Conservation (phyloP, 2,329 filamentous ascomycete genomes). For the Microcera coccophila region DNA sequence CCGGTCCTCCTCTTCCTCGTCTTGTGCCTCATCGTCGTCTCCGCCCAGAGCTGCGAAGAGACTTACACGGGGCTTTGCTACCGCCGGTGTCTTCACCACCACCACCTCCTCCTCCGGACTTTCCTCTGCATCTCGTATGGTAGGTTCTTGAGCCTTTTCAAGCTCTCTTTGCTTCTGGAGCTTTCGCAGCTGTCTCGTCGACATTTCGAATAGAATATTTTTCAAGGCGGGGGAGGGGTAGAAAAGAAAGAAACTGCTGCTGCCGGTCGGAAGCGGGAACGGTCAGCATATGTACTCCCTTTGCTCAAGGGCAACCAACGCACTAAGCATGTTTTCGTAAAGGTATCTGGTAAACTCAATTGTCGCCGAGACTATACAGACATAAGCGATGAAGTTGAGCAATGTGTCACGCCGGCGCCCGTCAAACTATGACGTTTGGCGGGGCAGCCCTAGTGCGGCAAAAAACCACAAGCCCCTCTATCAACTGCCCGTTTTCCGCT, state of each 20-base stretch:
- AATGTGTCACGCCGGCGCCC: slow-evolving; percentile 21
- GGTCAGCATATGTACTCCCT: too few species aligned
- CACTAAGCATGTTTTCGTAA: too few species aligned
- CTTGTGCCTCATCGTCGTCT: slow-evolving; percentile 39
- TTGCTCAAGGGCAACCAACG: too few species aligned
- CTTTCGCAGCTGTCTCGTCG: slow-evolving; percentile 50
- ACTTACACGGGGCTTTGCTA: slow-evolving; percentile 40
- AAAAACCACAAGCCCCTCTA: too few species aligned
- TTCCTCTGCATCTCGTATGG: slow-evolving; percentile 20
- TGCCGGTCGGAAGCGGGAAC: too few species aligned
- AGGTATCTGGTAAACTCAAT: too few species aligned
- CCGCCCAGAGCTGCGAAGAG: slow-evolving; percentile 52
- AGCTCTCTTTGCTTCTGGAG: slow-evolving; percentile 49
- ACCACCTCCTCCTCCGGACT: slow-evolving; percentile 32
- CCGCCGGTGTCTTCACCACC: slow-evolving; percentile 8
- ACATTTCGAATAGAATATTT: slow-evolving; percentile 37
- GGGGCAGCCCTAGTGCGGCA: slow-evolving; percentile 11
- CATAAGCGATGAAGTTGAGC: too few species aligned
- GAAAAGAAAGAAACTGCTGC: background rate
- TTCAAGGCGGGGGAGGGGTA: slow-evolving; percentile 11
- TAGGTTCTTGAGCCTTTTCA: slow-evolving; percentile 24
- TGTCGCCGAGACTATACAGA: too few species aligned
- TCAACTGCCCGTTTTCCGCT: too few species aligned
- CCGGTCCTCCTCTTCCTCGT: slow-evolving; percentile 24
- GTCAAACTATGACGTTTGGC: slow-evolving; percentile 23